These are phyloP conservation scores for Exsudoporus floridanus DNA, from an alignment of 1,284 basidiomycete genomes.

Conservation along the genomic window DNA sequence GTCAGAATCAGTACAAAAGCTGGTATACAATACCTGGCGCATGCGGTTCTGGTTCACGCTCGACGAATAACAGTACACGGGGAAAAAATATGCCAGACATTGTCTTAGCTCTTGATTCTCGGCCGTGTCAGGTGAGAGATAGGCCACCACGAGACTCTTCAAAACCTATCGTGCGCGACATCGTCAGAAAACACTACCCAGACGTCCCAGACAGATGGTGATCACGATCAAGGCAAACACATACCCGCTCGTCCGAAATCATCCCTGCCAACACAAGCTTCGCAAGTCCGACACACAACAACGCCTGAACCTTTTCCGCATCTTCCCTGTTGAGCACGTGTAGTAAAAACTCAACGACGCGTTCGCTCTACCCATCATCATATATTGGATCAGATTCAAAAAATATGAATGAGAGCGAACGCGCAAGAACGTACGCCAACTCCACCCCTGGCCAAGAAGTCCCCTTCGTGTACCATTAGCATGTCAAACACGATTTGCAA, in stretches of 20 bases:
- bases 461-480: constrained; percentile 84
- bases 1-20: not conserved
- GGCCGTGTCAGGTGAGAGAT: constrained; percentile 84
- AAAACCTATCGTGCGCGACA: constrained; percentile 56
- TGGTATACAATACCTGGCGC: constrained; percentile 56
- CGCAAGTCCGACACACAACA: constrained; percentile 81
- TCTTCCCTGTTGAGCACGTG: constrained; percentile 77
- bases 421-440: constrained; percentile 42
- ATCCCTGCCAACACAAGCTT: constrained; percentile 90
- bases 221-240: constrained; percentile 17
- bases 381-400: not conserved
- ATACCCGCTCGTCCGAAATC: constrained; percentile 70
- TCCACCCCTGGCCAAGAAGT: constrained; percentile 62
- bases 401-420: not conserved
- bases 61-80: constrained; percentile 89
- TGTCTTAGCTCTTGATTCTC: constrained; percentile 88
- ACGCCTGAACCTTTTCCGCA: constrained; percentile 73
- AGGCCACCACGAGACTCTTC: constrained; percentile 76
- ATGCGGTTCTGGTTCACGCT: constrained; percentile 77
- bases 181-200: not conserved
- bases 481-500: constrained; percentile 90
- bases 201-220: not conserved
- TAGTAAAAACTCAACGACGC: constrained; percentile 74
- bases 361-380: constrained; percentile 53
- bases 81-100: constrained; percentile 95